A percentile compares a stretch with the other conserved stretches of the same genome.
Conservation (phyloP, 2,329 filamentous ascomycete genomes). For the Neofusicoccum parvum region DNA sequence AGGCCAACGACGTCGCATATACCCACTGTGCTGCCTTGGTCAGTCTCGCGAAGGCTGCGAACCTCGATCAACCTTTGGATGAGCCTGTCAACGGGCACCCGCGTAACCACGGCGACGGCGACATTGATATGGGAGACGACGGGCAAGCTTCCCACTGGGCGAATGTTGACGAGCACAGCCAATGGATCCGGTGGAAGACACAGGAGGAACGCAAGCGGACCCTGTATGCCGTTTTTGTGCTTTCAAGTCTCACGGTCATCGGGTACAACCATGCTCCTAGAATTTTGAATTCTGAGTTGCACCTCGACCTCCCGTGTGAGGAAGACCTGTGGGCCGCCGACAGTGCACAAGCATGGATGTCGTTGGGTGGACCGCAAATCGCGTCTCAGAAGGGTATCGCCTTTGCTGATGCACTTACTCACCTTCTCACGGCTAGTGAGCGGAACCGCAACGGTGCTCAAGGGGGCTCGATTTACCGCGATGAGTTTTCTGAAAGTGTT, state of each 20-base stretch:
- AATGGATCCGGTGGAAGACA: slow-evolving; percentile 88
- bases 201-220: slow-evolving; percentile 91
- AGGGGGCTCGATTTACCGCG: slow-evolving; percentile 22
- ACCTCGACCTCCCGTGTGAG: slow-evolving; percentile 85
- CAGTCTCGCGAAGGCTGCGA: slow-evolving; percentile 86
- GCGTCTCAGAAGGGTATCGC: slow-evolving; percentile 72
- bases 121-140: slow-evolving; percentile 61
- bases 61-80: slow-evolving; percentile 57
- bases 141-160: slow-evolving; percentile 26
- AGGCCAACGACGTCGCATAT: slow-evolving; percentile 85
- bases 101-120: slow-evolving; percentile 34
- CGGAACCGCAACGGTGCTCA: slow-evolving; percentile 46
- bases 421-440: slow-evolving; percentile 77
- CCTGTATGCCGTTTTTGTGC: slow-evolving; percentile 84
- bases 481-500: slow-evolving; percentile 61
- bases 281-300: slow-evolving; percentile 91
- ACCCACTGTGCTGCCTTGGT: slow-evolving; percentile 90
- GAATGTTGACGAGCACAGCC: slow-evolving; percentile 60
- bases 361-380: slow-evolving; percentile 70
- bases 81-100: slow-evolving; percentile 23
- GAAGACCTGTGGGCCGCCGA: slow-evolving; percentile 89
- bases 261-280: slow-evolving; percentile 92
- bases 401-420: slow-evolving; percentile 80
- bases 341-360: slow-evolving; percentile 77
- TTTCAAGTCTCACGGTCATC: slow-evolving; percentile 87